Conservation (phyloP, 2,329 filamentous ascomycete species). For the Aspergillus ustus region DNA sequence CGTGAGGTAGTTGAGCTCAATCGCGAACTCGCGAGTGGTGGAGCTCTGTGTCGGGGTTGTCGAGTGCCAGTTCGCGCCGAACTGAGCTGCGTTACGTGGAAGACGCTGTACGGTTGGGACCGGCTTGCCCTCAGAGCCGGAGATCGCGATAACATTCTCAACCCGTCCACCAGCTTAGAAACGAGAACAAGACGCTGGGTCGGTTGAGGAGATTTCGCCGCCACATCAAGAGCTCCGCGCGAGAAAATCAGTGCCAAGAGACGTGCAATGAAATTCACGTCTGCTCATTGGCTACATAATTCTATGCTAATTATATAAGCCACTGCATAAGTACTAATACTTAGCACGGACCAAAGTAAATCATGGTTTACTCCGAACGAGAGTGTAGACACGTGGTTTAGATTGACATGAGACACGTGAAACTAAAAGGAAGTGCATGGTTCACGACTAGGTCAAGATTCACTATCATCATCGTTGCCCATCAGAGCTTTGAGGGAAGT, state of each 20-base stretch:
- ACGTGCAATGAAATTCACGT: constrained; percentile 27
- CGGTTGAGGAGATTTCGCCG: constrained; percentile 21
- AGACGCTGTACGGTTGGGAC: constrained; percentile 32
- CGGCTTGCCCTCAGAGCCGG: constrained; percentile 35
- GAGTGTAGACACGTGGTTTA: not conserved
- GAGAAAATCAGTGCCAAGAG: constrained; percentile 38
- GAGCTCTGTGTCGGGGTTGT: constrained; percentile 32
- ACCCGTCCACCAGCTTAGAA: constrained; percentile 20
- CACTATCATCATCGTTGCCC: constrained; percentile 61
- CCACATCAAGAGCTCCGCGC: constrained; percentile 24
- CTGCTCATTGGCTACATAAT: constrained; percentile 32
- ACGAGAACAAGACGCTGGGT: constrained; percentile 12
- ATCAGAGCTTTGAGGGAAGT: constrained; percentile 78
- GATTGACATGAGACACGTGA: not conserved
- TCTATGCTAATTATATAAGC: constrained; percentile 22
- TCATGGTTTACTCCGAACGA: not conserved
- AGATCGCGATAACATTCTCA: constrained; percentile 42
- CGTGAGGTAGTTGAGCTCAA: constrained; percentile 22
- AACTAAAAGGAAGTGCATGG: not conserved
- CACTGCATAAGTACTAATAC: not conserved
- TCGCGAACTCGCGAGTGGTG: constrained; percentile 24
- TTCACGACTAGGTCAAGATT: constrained; percentile 20
- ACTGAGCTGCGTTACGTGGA: constrained; percentile 29
- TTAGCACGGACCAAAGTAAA: not conserved
- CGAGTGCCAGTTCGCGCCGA: constrained; percentile 27